Conservation (phyloP, 129 eudicot genomes). For the Saussurea involucrata region DNA sequence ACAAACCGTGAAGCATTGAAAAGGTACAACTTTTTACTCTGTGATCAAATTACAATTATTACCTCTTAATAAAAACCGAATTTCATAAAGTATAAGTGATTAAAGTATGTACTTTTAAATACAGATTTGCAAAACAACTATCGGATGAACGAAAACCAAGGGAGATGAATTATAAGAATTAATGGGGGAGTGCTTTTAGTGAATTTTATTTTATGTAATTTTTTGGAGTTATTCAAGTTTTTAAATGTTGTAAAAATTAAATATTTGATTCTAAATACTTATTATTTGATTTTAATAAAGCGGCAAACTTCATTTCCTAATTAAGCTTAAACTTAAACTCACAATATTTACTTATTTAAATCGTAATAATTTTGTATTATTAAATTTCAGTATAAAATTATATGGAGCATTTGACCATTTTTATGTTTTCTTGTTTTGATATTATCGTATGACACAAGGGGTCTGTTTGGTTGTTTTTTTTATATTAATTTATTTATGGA, state of each 20-base stretch:
- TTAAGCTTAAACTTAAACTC: background rate
- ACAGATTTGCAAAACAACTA: constrained; percentile 48
- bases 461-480: too few relatives aligned
- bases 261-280: background rate
- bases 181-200: background rate
- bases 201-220: background rate
- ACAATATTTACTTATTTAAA: background rate
- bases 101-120: background rate
- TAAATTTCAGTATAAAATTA: background rate
- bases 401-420: background rate
- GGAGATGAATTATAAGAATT: background rate
- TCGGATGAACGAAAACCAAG: constrained; percentile 49
- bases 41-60: background rate
- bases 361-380: background rate
- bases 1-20: constrained; percentile 49
- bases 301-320: background rate
- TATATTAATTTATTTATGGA: too few relatives aligned
- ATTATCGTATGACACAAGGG: background rate
- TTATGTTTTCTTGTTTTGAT: background rate
- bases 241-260: background rate
- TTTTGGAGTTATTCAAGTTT: background rate
- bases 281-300: background rate
- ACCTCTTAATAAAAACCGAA: background rate
- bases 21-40: constrained; percentile 6
- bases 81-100: background rate